Conservation (phyloP, 345 rosid species). For the Gossypium rotundifolium region DNA sequence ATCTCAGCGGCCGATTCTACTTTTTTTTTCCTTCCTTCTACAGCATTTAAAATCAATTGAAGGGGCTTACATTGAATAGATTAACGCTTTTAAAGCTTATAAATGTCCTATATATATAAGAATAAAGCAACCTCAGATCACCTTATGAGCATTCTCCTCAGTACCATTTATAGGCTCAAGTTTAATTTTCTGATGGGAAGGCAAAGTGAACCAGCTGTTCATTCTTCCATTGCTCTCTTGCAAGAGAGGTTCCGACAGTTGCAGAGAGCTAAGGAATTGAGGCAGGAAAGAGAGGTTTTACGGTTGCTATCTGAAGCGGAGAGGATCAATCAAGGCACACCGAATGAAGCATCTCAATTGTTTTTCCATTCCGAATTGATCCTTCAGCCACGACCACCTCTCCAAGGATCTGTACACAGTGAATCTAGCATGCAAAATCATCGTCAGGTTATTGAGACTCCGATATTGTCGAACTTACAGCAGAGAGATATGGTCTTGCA, state of each 20-base stretch:
- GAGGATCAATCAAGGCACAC: conserved; percentile 14
- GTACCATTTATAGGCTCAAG: background rate
- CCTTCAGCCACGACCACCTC: conserved; percentile 17
- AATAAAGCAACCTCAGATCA: conserved; percentile 4
- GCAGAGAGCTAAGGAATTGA: conserved; percentile 38
- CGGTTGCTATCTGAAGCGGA: conserved; percentile 17
- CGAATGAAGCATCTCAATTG: conserved; percentile 7
- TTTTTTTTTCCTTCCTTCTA: background rate
- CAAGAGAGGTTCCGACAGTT: conserved; percentile 41
- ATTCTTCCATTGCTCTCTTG: conserved; percentile 39
- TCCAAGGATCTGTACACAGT: conserved; percentile 6
- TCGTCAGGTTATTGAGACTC: conserved; percentile 17
- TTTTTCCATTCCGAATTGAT: conserved; percentile 21
- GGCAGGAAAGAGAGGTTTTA: conserved; percentile 29
- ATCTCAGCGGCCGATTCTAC: conserved; percentile 18
- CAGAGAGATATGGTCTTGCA: conserved; percentile 16
- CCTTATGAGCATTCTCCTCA: background rate
- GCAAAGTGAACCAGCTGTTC: conserved; percentile 22
- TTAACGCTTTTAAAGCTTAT: conserved; percentile 4
- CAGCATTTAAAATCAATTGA: conserved; percentile 11
- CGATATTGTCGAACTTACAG: conserved; percentile 17
- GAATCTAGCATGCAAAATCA: conserved; percentile 15
- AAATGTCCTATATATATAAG: conserved; percentile 17
- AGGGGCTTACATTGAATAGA: background rate
- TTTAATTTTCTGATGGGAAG: conserved; percentile 18